Evolutionary conservation across 371 early-diverging fungal genomes (phyloP).

Genomic region (Mucor sp.): DNA sequence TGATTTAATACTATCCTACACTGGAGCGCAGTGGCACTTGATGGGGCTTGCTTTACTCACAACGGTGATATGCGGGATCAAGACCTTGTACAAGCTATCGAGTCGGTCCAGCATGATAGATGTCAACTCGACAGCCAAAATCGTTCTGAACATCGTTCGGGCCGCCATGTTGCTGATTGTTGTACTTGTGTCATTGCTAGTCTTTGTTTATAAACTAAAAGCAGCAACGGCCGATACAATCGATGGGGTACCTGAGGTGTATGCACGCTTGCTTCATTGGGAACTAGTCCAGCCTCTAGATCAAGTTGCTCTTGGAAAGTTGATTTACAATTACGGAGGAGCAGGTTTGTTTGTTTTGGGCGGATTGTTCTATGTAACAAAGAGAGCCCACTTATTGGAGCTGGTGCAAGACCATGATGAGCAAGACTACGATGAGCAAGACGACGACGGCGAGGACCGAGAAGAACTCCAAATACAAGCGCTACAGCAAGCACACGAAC

Average conservation of each 20-base stretch:
- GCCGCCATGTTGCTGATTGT: slow-evolving; percentile 11
- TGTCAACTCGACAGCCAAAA: slow-evolving; percentile 26
- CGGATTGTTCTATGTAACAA: slow-evolving; percentile 34
- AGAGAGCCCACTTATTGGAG: slow-evolving; percentile 28
- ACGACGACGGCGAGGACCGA: background rate
- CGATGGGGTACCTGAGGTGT: slow-evolving; percentile 18
- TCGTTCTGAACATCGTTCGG: slow-evolving; percentile 28
- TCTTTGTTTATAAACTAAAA: slow-evolving; percentile 38
- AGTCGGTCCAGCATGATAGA: slow-evolving; percentile 14
- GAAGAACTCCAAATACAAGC: background rate
- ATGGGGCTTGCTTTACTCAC: slow-evolving; percentile 15
- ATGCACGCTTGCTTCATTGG: slow-evolving; percentile 17
- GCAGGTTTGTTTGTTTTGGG: slow-evolving; percentile 33
- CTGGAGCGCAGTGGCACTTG: slow-evolving; percentile 17
- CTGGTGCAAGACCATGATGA: background rate
- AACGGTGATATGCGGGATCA: background rate
- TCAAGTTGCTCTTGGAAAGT: slow-evolving; percentile 37
- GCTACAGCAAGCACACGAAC: background rate
- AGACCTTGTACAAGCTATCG: slow-evolving; percentile 2
- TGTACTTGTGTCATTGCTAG: slow-evolving; percentile 22
- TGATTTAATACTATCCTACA: slow-evolving; percentile 4
- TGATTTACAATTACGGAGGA: slow-evolving; percentile 43
- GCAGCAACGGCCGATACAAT: background rate
- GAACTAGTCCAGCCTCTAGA: slow-evolving; percentile 29
- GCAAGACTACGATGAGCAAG: background rate